Base-by-base conservation (phyloP, 2,329 filamentous ascomycete species). In the Parastagonospora nodorum region DNA sequence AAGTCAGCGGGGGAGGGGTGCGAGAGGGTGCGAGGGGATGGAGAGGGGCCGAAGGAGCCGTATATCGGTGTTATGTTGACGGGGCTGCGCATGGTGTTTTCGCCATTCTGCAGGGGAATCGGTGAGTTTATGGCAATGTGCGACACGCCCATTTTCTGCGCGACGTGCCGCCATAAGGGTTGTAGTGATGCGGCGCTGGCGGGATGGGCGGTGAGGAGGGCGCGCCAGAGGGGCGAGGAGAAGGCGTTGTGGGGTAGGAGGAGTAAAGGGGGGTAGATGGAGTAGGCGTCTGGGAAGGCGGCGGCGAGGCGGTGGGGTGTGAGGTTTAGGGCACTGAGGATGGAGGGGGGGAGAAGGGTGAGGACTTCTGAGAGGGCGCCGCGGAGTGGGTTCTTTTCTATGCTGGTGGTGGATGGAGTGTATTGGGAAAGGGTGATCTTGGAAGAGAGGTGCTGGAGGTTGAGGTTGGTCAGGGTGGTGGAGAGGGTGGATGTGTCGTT, bases 41-140 rank as follows among this genome's bases (percentile, higher is more conserved):
- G n/a, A n/a, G 52, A 31, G 0, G 84, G 80, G 0, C 90, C 90
- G 69, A 96, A 96, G 67, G 88, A 79, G 16, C 92, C 92, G 67
- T 87, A 77, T 0, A 97, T 76, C 15, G 88, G 86, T 2, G 81
- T 80, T 28, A 97, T 78, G 14, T 87, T 30, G 51, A 19, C 2
- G 24, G 44, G 32, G 45, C 5, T 14, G 31, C n/a, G 19, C 31
- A 16, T 16, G 35, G 14, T 31, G 29, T 37, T 42, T 16, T 28
- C 32, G 12, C 31, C 10, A 5, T 16, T 27, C 7, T 35, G 10
- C 0, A 66, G 55, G 1, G 78, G 77, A 19, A 87, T 87, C 0
- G 83, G 82, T 2, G 80, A 79, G 61, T 84, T 86, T 46, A 82
- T 69, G 0, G 84, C 85, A 42, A 87, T 73, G 63, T 86, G 83